Evolutionary conservation across 1,139 yeast species (phyloP).

Genomic region (Geotrichum aggregatum): DNA sequence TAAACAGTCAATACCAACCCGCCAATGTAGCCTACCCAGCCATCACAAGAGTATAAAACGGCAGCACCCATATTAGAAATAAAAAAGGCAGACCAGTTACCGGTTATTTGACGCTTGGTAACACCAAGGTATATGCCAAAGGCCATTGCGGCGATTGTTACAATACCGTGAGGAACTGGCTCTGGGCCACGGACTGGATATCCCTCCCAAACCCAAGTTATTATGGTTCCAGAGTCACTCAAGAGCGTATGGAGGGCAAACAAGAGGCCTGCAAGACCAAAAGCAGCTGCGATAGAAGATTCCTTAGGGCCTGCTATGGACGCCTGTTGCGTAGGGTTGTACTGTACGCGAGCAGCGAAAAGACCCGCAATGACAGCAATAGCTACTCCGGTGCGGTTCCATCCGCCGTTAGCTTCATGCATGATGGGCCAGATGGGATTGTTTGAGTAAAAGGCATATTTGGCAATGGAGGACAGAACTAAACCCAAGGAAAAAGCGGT

Average conservation of each 20-base stretch:
- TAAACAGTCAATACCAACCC: slow-evolving; percentile 64
- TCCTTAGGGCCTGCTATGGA: slow-evolving; percentile 33
- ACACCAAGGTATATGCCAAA: slow-evolving; percentile 54
- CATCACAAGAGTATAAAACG: slow-evolving; percentile 49
- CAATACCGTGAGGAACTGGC: slow-evolving; percentile 81
- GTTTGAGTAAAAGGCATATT: slow-evolving; percentile 73
- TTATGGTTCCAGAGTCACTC: slow-evolving; percentile 78
- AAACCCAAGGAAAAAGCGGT: slow-evolving; percentile 70
- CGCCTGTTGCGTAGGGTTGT: slow-evolving; percentile 25
- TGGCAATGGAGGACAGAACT: slow-evolving; percentile 65
- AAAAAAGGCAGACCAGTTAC: slow-evolving; percentile 32
- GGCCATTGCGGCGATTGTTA: slow-evolving; percentile 58
- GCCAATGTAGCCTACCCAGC: slow-evolving; percentile 84
- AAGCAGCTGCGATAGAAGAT: slow-evolving; percentile 47
- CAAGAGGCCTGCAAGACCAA: slow-evolving; percentile 74
- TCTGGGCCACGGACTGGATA: slow-evolving; percentile 83
- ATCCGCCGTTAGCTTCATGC: slow-evolving; percentile 83
- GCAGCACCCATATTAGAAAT: slow-evolving; percentile 43
- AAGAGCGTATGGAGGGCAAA: slow-evolving; percentile 71
- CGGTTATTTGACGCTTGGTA: slow-evolving; percentile 30
- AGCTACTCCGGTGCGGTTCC: slow-evolving; percentile 65
- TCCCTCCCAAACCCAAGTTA: slow-evolving; percentile 94
- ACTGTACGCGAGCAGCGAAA: slow-evolving; percentile 45
- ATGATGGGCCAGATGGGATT: slow-evolving; percentile 96
- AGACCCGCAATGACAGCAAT: slow-evolving; percentile 64